Evolutionary conservation across 495 filamentous ascomycete species (phyloP).

Genomic region (Cladorrhinum samala): DNA sequence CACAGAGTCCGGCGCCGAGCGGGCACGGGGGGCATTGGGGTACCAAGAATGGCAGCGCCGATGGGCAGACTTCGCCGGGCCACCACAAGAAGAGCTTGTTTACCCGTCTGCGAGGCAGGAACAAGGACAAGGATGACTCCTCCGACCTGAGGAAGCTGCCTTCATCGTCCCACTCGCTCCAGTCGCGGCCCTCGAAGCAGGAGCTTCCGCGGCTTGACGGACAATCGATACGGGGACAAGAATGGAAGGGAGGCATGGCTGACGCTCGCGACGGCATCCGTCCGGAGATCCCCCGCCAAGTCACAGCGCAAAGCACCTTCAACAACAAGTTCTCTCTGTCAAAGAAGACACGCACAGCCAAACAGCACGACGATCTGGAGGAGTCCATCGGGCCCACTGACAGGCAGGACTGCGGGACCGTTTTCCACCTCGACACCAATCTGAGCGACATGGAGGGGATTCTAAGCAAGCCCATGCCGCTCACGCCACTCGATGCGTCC

Average conservation of each 20-base stretch:
- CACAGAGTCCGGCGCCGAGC: slow-evolving; percentile 72
- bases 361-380: slow-evolving; percentile 40
- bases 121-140: slow-evolving; percentile 55
- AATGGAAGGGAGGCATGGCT: slow-evolving; percentile 31
- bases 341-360: slow-evolving; percentile 37
- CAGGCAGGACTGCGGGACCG: slow-evolving; percentile 35
- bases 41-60: slow-evolving; percentile 39
- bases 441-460: slow-evolving; percentile 81
- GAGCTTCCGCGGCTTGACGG: slow-evolving; percentile 46
- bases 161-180: slow-evolving; percentile 48
- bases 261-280: slow-evolving; percentile 26
- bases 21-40: slow-evolving; percentile 48
- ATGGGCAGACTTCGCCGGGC: slow-evolving; percentile 56
- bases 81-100: slow-evolving; percentile 58
- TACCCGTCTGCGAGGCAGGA: slow-evolving; percentile 52
- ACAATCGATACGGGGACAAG: slow-evolving; percentile 39
- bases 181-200: slow-evolving; percentile 39
- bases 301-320: slow-evolving; percentile 33
- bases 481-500: slow-evolving; percentile 53
- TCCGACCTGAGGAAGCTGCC: slow-evolving; percentile 48
- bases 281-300: neutral
- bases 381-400: slow-evolving; percentile 42
- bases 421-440: slow-evolving; percentile 75
- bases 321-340: slow-evolving; percentile 51
- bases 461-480: slow-evolving; percentile 54